Percentiles rank a stretch among this genome's conserved stretches.
These are phyloP conservation scores for Trifolium repens DNA, from an alignment of 306 rosid species.

Conservation along the genomic window DNA sequence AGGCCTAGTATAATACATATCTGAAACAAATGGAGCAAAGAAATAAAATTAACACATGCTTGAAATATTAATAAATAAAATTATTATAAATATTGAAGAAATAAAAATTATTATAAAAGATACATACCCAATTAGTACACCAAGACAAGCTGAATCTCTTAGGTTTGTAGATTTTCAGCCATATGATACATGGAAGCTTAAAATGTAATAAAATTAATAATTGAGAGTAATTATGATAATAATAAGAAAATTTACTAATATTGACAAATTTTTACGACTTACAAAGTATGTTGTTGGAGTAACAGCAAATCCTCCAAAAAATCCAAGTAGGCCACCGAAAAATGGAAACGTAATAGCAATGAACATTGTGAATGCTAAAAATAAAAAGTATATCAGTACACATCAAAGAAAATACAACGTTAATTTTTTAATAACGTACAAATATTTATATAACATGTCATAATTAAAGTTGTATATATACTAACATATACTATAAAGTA, in stretches of 20 bases:
- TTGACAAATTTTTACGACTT: not conserved
- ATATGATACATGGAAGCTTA: slow-evolving; percentile 88
- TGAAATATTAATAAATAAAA: not conserved
- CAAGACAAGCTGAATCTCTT: slow-evolving; percentile 69
- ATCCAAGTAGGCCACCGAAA: not conserved
- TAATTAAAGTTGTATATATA: not conserved
- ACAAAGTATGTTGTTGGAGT: slow-evolving; percentile 13
- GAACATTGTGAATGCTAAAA: slow-evolving; percentile 4
- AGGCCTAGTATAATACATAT: slow-evolving; percentile 68
- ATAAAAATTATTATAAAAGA: slow-evolving; percentile 2
- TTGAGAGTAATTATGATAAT: not conserved
- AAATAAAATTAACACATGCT: not conserved
- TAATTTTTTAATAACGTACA: not conserved
- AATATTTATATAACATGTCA: not conserved
- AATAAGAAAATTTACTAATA: not conserved
- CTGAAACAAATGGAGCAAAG: slow-evolving; percentile 49
- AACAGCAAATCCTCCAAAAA: slow-evolving; percentile 14
- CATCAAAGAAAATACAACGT: not conserved
- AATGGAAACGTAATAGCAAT: not conserved
- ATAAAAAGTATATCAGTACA: not conserved
- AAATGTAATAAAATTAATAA: slow-evolving; percentile 1
- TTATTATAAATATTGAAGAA: not conserved
- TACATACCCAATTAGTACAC: slow-evolving; percentile 74
- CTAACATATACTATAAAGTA: no score
- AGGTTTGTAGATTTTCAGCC: slow-evolving; percentile 81